A percentile compares a stretch with the other conserved stretches of the same genome.
Evolutionary conservation across 371 early-diverging fungal species (phyloP).

Genomic region (Mortierella sp.): DNA sequence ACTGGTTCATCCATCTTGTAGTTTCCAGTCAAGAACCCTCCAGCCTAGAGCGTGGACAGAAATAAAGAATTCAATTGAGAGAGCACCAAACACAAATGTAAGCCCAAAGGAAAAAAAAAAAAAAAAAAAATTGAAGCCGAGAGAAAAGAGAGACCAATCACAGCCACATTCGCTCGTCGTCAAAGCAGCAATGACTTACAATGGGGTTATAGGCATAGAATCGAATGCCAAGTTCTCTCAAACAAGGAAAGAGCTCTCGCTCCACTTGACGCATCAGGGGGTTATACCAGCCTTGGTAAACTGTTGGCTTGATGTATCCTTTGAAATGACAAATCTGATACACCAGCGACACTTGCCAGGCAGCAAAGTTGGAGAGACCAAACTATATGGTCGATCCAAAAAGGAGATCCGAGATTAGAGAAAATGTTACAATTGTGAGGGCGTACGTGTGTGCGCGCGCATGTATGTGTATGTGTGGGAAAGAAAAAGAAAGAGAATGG

Average conservation of each 20-base stretch:
- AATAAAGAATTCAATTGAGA: background rate
- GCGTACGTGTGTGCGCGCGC: no score
- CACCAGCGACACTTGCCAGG: conserved; percentile 59
- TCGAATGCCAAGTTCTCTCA: conserved; percentile 61
- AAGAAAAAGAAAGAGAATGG: background rate
- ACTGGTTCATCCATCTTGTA: conserved; percentile 21
- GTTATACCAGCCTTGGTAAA: conserved; percentile 69
- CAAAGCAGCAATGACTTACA: no score
- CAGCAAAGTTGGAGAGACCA: conserved; percentile 61
- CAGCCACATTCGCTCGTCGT: no score
- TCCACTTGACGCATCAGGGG: conserved; percentile 68
- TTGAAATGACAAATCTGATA: conserved; percentile 54
- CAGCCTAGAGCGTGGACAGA: conserved; percentile 10
- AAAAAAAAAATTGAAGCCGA: no score
- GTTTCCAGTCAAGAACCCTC: conserved; percentile 34
- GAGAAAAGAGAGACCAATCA: no score
- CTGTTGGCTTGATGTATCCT: conserved; percentile 56
- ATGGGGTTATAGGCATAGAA: conserved; percentile 69
- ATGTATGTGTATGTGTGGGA: no score
- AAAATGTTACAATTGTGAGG: background rate
- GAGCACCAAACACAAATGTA: no score
- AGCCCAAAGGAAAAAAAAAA: no score
- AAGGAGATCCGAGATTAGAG: background rate
- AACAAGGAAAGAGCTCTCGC: conserved; percentile 66
- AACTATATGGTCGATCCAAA: conserved; percentile 14